These are phyloP conservation scores for Fusarium proliferatum DNA, from an alignment of 2,329 filamentous ascomycete species.

Conservation along the genomic window DNA sequence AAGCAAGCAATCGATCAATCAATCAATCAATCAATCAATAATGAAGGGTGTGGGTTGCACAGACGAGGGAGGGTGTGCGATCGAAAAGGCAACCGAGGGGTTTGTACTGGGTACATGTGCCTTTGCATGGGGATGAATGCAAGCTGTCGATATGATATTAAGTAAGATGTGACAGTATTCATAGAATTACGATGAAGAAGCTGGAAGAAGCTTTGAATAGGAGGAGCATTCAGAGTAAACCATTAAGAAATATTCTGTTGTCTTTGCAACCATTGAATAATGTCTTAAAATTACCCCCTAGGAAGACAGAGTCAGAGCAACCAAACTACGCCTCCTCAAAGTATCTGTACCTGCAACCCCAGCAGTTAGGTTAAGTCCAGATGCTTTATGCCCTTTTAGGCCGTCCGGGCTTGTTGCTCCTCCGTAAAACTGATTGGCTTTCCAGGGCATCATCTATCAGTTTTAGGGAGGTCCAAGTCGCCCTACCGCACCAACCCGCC, in stretches of 20 bases:
- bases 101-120: constrained; percentile 24
- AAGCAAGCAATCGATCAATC: constrained; percentile 4
- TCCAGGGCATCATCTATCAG: neutral
- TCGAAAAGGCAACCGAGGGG: constrained; percentile 35
- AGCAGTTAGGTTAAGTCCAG: neutral
- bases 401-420: constrained; percentile 5
- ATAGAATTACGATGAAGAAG: neutral
- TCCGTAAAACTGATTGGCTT: constrained; percentile 26
- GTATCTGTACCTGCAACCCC: constrained; percentile 5
- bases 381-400: constrained; percentile 24
- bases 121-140: constrained; percentile 1
- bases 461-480: constrained; percentile 9
- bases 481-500: constrained; percentile 13
- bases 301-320: constrained; percentile 21
- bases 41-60: constrained; percentile 39
- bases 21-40: constrained; percentile 25
- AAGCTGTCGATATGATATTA: neutral
- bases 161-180: neutral
- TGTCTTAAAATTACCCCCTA: constrained; percentile 20
- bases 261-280: neutral
- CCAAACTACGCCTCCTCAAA: neutral
- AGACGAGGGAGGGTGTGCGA: constrained; percentile 37
- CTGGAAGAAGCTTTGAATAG: neutral
- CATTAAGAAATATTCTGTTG: neutral
- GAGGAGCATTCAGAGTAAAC: neutral